Evolutionary conservation across 2,329 filamentous ascomycete genomes (phyloP).

Genomic region (Talaromyces sp.): DNA sequence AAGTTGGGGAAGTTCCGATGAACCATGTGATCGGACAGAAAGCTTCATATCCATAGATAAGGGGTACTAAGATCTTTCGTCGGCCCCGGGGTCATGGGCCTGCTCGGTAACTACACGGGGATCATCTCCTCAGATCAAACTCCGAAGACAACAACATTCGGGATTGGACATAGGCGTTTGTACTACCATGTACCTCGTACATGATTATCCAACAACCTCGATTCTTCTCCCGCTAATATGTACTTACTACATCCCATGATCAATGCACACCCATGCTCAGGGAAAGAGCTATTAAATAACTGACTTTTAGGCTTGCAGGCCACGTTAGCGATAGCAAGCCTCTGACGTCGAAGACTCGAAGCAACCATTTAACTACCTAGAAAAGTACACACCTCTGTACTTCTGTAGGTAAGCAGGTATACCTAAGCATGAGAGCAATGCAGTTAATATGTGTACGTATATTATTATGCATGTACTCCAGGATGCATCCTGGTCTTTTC

Average conservation of each 20-base stretch:
- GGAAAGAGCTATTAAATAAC: neutral
- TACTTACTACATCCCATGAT: neutral
- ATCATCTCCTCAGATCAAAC: neutral
- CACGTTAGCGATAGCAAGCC: slow-evolving; percentile 2
- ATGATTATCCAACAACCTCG: neutral
- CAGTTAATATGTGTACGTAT: neutral
- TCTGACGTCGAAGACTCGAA: slow-evolving; percentile 6
- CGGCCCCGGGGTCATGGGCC: neutral
- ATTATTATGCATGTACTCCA: neutral
- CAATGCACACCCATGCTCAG: neutral
- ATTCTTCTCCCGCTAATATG: neutral
- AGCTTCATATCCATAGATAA: neutral
- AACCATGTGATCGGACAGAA: neutral
- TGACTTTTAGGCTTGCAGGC: neutral
- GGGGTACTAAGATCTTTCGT: no score
- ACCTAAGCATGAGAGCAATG: neutral
- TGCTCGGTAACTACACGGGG: neutral
- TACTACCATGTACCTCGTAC: neutral
- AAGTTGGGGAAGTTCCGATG: neutral
- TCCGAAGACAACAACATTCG: neutral
- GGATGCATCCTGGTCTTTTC: neutral
- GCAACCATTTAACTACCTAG: neutral
- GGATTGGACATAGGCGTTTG: neutral
- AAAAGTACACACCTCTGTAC: neutral
- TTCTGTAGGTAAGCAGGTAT: neutral